These are phyloP conservation scores for Beauveria sp. DNA, from an alignment of 2,329 filamentous ascomycete species.

Conservation along the genomic window DNA sequence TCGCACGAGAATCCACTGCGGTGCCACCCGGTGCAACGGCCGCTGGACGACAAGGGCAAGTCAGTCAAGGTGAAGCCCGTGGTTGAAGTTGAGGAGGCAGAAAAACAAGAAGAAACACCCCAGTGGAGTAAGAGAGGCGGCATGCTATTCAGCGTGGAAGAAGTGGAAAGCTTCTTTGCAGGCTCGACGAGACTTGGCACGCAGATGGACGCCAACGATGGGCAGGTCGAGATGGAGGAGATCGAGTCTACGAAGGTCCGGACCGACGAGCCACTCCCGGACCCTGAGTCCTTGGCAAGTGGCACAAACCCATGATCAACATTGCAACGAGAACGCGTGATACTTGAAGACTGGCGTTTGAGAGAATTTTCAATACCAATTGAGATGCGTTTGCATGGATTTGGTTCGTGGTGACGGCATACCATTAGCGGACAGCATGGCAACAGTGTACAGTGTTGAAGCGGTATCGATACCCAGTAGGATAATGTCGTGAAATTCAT, in stretches of 20 bases:
- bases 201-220: no score
- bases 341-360: background rate
- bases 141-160: background rate
- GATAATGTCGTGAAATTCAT: conserved; percentile 8
- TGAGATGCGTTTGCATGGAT: background rate
- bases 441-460: background rate
- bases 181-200: background rate
- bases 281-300: background rate
- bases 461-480: background rate
- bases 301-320: background rate
- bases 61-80: no score
- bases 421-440: background rate
- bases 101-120: no score
- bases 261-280: background rate
- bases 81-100: background rate
- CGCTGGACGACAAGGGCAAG: background rate
- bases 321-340: background rate
- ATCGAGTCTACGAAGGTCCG: background rate
- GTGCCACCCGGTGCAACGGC: background rate
- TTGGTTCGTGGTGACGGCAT: background rate
- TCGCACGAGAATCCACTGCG: conserved; percentile 1
- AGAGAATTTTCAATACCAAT: background rate
- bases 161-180: background rate
- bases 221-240: background rate
- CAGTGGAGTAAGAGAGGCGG: background rate